These are phyloP conservation scores for Scutellaria baicalensis DNA, from an alignment of 257 asterid species.

Conservation along the genomic window DNA sequence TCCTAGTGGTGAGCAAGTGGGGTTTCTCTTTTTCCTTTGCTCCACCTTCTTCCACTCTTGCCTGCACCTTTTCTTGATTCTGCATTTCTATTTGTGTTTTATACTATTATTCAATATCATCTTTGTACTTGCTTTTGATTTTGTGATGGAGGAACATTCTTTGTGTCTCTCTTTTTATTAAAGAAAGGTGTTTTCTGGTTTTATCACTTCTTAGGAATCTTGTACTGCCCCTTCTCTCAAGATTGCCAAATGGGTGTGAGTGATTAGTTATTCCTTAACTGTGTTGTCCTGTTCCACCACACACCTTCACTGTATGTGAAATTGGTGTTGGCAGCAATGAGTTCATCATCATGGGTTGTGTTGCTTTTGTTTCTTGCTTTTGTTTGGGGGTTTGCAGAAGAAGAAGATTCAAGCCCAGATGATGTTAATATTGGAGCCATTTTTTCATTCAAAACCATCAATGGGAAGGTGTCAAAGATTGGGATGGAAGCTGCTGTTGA, in stretches of 20 bases:
- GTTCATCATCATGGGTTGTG: conserved; percentile 12
- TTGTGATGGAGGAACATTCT: not conserved
- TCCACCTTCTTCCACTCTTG: not conserved
- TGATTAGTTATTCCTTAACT: not conserved
- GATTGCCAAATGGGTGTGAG: conserved; percentile 5
- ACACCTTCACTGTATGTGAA: not conserved
- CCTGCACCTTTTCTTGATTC: not conserved
- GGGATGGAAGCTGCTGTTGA: conserved; percentile 80
- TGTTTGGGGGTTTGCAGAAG: conserved; percentile 19
- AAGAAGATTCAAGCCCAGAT: conserved; percentile 19
- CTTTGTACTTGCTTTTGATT: not conserved
- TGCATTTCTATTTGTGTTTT: not conserved
- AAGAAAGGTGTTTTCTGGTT: conserved; percentile 4
- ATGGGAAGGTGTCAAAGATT: conserved; percentile 60
- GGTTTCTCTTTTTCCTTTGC: not conserved
- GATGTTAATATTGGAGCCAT: conserved; percentile 62
- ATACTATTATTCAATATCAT: not conserved
- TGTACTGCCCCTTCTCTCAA: not conserved
- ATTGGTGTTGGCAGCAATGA: conserved; percentile 12
- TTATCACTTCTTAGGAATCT: conserved; percentile 4
- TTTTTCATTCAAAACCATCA: conserved; percentile 47
- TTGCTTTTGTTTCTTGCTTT: conserved; percentile 18
- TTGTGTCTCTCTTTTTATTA: not conserved
- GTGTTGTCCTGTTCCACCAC: not conserved
- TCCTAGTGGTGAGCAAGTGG: not conserved